These are phyloP conservation scores for Sclerotinia glacialis DNA, from an alignment of 2,329 filamentous ascomycete genomes.

Conservation along the genomic window DNA sequence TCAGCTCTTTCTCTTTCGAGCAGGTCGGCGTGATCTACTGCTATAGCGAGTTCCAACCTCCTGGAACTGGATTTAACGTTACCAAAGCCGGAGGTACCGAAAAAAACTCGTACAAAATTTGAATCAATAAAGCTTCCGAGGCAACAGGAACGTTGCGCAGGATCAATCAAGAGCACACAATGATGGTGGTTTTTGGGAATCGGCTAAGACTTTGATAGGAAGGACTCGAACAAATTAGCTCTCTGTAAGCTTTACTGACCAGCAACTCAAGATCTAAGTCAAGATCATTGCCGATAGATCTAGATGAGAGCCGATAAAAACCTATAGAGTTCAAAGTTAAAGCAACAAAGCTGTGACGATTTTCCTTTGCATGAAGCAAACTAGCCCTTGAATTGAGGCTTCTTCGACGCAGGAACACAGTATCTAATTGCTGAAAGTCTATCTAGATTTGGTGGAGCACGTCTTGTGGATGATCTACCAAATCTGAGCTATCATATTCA, in stretches of 20 bases:
- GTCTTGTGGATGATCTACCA: constrained; percentile 18
- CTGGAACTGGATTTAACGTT: constrained; percentile 29
- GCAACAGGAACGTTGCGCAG: constrained; percentile 27
- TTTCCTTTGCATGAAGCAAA: constrained; percentile 22
- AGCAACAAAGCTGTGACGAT: constrained; percentile 24
- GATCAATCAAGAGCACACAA: constrained; percentile 5
- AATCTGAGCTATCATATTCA: constrained; percentile 23
- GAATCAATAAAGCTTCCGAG: constrained; percentile 27
- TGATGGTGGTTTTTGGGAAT: constrained; percentile 10
- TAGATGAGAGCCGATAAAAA: constrained; percentile 6
- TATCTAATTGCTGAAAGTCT: constrained; percentile 18
- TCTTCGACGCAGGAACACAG: constrained; percentile 22
- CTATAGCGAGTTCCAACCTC: constrained; percentile 27
- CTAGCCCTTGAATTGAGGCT: constrained; percentile 14
- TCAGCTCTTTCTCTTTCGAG: constrained; percentile 21
- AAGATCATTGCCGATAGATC: constrained; percentile 5
- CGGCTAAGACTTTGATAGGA: constrained; percentile 21
- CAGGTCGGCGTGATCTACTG: constrained; percentile 27
- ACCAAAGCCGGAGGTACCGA: constrained; percentile 30
- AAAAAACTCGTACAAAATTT: constrained; percentile 27
- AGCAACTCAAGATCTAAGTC: constrained; percentile 24
- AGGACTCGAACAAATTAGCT: constrained; percentile 26
- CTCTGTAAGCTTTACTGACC: constrained; percentile 29
- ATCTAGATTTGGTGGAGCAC: constrained; percentile 21
- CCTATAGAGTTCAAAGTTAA: constrained; percentile 8